A percentile compares a stretch with the other conserved stretches of the same genome.
Evolutionary conservation across 306 rosid species (phyloP).

Genomic region (Quercus berberidifolia): DNA sequence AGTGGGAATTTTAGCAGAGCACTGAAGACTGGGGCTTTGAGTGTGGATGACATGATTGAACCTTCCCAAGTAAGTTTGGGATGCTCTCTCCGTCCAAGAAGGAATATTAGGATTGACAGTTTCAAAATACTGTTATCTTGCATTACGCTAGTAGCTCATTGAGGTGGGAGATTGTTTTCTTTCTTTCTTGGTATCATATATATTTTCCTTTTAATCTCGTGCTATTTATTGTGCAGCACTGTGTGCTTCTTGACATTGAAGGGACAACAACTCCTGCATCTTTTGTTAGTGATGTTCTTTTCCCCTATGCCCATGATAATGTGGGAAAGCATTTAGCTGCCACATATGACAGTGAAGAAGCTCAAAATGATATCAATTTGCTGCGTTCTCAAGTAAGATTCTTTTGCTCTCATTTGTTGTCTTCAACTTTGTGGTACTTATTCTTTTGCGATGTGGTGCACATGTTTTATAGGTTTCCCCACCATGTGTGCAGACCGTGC

Average conservation of each 20-base stretch:
- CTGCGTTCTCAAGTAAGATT: conserved; percentile 66
- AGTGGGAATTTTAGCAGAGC: conserved; percentile 39
- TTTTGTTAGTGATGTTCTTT: conserved; percentile 86
- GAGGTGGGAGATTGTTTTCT: neutral
- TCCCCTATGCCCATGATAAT: conserved; percentile 83
- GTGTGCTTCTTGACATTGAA: conserved; percentile 91
- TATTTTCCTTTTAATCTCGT: too few relatives aligned
- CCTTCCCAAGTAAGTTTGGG: conserved; percentile 44
- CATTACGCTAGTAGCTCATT: too few relatives aligned
- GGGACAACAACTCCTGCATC: conserved; percentile 95
- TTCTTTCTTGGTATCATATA: neutral
- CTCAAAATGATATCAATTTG: conserved; percentile 70
- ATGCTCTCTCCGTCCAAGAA: neutral
- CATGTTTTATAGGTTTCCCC: conserved; percentile 1
- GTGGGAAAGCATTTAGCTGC: conserved; percentile 75
- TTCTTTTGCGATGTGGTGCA: neutral
- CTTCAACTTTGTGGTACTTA: too few relatives aligned
- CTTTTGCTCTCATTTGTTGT: neutral
- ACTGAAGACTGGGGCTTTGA: conserved; percentile 43
- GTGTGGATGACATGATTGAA: conserved; percentile 29
- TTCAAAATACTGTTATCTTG: too few relatives aligned
- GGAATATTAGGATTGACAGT: too few relatives aligned
- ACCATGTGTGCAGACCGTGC: too few relatives aligned
- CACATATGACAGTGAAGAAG: conserved; percentile 63
- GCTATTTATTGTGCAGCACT: conserved; percentile 48